phyloP scores from a whole-genome alignment of 441 rosid species.

The Euphorbia schlechtendalii region DNA sequence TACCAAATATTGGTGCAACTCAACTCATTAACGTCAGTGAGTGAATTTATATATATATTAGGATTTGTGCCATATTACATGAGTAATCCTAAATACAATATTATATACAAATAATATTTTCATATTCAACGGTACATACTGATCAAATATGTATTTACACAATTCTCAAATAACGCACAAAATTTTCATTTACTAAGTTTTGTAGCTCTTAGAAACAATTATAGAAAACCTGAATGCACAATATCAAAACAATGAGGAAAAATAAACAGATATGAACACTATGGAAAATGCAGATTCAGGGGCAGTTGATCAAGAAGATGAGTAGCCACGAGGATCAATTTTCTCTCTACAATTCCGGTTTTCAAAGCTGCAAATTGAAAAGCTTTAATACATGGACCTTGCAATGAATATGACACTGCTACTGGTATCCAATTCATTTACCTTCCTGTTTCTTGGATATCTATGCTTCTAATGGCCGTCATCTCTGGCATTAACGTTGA shows the following conservation, averaged over 20 bases:
- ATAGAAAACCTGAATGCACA: constrained; percentile 7
- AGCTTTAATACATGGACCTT: constrained; percentile 14
- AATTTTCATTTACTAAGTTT: too few species aligned
- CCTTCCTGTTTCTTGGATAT: constrained; percentile 28
- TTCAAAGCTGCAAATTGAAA: constrained; percentile 35
- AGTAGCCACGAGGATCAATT: constrained; percentile 26
- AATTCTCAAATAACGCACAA: too few species aligned
- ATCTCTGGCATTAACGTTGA: constrained; percentile 23
- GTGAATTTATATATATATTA: too few species aligned
- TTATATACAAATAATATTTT: too few species aligned
- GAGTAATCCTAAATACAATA: too few species aligned
- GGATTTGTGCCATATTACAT: too few species aligned
- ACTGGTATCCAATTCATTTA: constrained; percentile 14
- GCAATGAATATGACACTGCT: constrained; percentile 6
- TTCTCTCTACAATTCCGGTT: constrained; percentile 17
- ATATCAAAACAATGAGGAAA: too few species aligned
- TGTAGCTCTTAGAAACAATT: constrained; percentile 10
- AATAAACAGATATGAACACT: too few species aligned
- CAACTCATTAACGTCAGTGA: too few species aligned
- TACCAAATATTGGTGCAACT: too few species aligned
- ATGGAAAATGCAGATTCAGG: background rate
- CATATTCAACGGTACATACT: too few species aligned
- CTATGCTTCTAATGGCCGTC: constrained; percentile 17
- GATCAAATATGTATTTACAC: too few species aligned
- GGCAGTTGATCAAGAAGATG: constrained; percentile 27